Evolutionary conservation across 2,329 filamentous ascomycete species (phyloP), one percentile per base, ranked within the genome.

Genomic region (Pestalotiopsis sp.): DNA sequence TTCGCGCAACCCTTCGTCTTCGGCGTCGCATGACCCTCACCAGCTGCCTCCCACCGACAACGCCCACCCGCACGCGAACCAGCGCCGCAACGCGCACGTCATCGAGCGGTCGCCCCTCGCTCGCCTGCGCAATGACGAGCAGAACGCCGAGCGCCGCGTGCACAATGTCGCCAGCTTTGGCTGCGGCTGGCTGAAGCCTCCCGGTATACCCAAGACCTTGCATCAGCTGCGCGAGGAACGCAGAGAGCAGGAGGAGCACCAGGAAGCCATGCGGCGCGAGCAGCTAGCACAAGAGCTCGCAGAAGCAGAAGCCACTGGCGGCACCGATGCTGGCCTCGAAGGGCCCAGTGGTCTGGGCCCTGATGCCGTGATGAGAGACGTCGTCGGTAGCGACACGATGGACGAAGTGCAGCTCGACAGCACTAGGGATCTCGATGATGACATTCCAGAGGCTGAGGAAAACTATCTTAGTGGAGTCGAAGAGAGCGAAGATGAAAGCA

Each of bases 221-320:
- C 91, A 97, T 77, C 94, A 97, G 71, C 89, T 94, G 82, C 91
- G 92, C 57, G 96, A 99, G 81, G 96, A 99, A 82, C 90, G 91
- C 73, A 88, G 92, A 12, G 96, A 99, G 83, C 88, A 93, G 67
- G 92, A 95, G 77, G 96, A 99, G 80, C 93, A 95, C 70, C 89
- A 93, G 71, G 90, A 93, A 76, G 88, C 92, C 2, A 82, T 93
- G 78, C 85, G 92, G 25, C 85, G 92, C 38, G 92, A 95, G 78
- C 87, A 89, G 74, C 81, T 91, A 4, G 89, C 91, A 68, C 87
- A 92, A 75, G 93, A 97, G 76, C 85, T 97, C 58, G 92, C 92
- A 25, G 89, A 93, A 74, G 88, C 89, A 0, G 90, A 89, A 73
- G 87, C 86, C 5, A 81, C 76, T 12, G 76, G 72, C 17, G 77